A percentile compares a stretch with the other conserved stretches of the same genome.
phyloP scores from a whole-genome alignment of 345 rosid genomes.

The Sonneratia alba region DNA sequence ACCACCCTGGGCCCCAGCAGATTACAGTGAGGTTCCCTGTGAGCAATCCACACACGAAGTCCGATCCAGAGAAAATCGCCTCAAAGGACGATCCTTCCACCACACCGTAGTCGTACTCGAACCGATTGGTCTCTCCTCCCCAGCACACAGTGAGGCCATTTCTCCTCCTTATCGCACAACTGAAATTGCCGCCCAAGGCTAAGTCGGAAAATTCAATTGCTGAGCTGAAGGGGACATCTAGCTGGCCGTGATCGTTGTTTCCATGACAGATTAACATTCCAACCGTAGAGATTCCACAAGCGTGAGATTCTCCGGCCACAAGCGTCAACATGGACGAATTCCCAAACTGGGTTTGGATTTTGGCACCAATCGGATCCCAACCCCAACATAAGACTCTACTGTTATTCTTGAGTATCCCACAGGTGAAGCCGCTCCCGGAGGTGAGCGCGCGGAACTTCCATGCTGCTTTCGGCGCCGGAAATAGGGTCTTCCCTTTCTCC shows the following conservation, averaged over 20 bases:
- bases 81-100: slow-evolving; percentile 28
- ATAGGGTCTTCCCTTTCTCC: slow-evolving; percentile 8
- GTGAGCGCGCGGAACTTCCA: slow-evolving; percentile 31
- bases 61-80: slow-evolving; percentile 35
- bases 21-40: slow-evolving; percentile 31
- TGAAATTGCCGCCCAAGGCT: slow-evolving; percentile 32
- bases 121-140: slow-evolving; percentile 27
- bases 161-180: slow-evolving; percentile 30
- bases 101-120: slow-evolving; percentile 7
- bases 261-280: slow-evolving; percentile 44
- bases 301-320: slow-evolving; percentile 44
- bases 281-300: slow-evolving; percentile 30
- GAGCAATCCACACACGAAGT: slow-evolving; percentile 43
- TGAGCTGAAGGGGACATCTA: slow-evolving; percentile 29
- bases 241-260: slow-evolving; percentile 22
- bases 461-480: slow-evolving; percentile 25
- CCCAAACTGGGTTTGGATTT: slow-evolving; percentile 31
- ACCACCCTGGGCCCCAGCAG: slow-evolving; percentile 52
- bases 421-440: slow-evolving; percentile 42
- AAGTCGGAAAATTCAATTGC: slow-evolving; percentile 34
- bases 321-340: slow-evolving; percentile 31
- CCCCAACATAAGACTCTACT: slow-evolving; percentile 46
- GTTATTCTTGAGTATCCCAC: slow-evolving; percentile 37
- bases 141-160: slow-evolving; percentile 43
- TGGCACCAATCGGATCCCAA: slow-evolving; percentile 11